A percentile compares a stretch with the other conserved stretches of the same genome.
Conservation (phyloP, 2,329 filamentous ascomycete genomes). For the Penicillium sp. region DNA sequence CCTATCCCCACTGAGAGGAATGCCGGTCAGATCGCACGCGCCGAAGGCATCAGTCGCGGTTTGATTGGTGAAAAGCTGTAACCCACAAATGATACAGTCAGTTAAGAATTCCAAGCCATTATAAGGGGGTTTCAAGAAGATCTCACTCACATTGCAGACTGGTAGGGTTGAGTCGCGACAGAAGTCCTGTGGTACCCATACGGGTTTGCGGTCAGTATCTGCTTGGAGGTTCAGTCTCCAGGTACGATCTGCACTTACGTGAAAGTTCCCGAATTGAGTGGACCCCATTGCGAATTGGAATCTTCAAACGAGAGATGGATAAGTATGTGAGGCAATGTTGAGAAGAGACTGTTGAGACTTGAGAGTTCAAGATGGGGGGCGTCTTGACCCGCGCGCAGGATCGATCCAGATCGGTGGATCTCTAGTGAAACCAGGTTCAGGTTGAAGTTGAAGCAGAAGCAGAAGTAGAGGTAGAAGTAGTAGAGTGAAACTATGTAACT, state of each 20-base stretch:
- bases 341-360: not conserved
- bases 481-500: not conserved
- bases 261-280: constrained; percentile 52
- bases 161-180: constrained; percentile 76
- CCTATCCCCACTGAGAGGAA: constrained; percentile 56
- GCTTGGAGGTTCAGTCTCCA: constrained; percentile 8
- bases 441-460: not conserved
- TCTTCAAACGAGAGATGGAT: not conserved
- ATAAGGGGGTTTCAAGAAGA: not conserved
- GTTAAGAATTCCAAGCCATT: constrained; percentile 5
- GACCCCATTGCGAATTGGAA: constrained; percentile 36
- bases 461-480: not conserved
- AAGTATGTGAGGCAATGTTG: constrained; percentile 9
- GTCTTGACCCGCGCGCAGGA: constrained; percentile 9
- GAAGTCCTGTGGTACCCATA: constrained; percentile 53
- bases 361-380: not conserved
- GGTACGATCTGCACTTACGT: constrained; percentile 35
- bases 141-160: constrained; percentile 66
- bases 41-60: constrained; percentile 53
- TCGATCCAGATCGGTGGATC: constrained; percentile 3
- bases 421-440: not conserved
- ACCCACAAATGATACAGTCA: constrained; percentile 12
- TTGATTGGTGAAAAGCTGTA: constrained; percentile 58
- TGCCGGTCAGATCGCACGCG: constrained; percentile 68
- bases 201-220: constrained; percentile 19